A percentile compares a stretch with the other conserved stretches of the same genome.
Evolutionary conservation across 257 asterid genomes (phyloP).

Genomic region (Plectranthus barbatus): DNA sequence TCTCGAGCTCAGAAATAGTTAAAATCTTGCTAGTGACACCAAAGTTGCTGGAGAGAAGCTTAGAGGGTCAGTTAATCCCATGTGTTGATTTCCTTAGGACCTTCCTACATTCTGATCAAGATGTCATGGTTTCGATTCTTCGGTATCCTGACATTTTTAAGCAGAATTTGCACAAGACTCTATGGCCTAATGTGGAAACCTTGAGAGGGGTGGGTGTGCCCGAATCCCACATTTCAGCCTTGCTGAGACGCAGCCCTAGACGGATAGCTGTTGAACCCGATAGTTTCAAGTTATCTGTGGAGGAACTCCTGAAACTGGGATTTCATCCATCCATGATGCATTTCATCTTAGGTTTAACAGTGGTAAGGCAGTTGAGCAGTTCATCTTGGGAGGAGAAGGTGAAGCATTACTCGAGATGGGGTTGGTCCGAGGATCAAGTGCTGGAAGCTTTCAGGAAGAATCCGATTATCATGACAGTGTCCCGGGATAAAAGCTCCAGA

Average conservation of each 20-base stretch:
- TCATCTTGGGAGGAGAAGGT: conserved; percentile 20
- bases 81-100: conserved; percentile 7
- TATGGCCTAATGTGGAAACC: no score
- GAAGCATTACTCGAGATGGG: conserved; percentile 10
- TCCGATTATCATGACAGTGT: background rate
- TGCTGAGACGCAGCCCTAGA: background rate
- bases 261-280: background rate
- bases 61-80: no score
- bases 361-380: no score
- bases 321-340: background rate
- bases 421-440: conserved; percentile 7
- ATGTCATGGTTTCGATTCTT: background rate
- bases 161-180: no score
- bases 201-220: no score
- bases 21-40: conserved; percentile 1
- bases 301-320: conserved; percentile 8
- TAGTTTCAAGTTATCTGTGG: background rate
- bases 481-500: background rate
- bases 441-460: background rate
- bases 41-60: no score
- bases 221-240: background rate
- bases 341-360: conserved; percentile 2
- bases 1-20: no score
- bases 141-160: background rate
- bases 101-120: background rate